These are phyloP conservation scores for Pogostemon cablin DNA, from an alignment of 257 asterid genomes.

Conservation along the genomic window DNA sequence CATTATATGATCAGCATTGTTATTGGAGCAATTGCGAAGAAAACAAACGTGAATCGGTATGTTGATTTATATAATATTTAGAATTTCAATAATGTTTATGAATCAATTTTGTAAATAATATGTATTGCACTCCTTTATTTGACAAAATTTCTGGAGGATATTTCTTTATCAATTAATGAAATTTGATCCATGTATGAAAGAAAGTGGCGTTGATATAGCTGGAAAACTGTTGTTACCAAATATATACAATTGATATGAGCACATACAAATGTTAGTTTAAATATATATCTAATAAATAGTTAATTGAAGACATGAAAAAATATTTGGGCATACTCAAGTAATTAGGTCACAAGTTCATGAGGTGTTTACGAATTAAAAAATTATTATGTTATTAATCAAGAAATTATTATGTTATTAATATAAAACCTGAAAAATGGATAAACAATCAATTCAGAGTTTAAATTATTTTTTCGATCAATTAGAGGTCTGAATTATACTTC, in stretches of 20 bases:
- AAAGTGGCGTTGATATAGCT: slow-evolving; percentile 22
- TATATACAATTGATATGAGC: slow-evolving; percentile 26
- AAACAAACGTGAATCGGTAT: slow-evolving; percentile 14
- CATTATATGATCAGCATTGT: neutral
- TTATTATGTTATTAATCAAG: too few species aligned
- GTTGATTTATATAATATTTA: neutral
- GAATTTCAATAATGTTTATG: slow-evolving; percentile 29
- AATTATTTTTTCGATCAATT: too few species aligned
- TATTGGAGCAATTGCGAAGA: slow-evolving; percentile 22
- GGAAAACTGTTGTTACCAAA: neutral
- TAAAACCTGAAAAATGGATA: too few species aligned
- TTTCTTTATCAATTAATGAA: neutral
- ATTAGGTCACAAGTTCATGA: too few species aligned
- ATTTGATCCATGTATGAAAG: slow-evolving; percentile 18
- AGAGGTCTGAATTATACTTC: too few species aligned
- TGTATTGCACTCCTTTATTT: neutral
- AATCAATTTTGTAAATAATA: neutral
- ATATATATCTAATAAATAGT: neutral
- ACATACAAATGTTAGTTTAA: slow-evolving; percentile 30
- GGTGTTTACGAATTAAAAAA: too few species aligned
- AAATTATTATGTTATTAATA: too few species aligned
- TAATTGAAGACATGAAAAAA: too few species aligned
- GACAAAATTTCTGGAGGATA: slow-evolving; percentile 4
- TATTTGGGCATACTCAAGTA: too few species aligned
- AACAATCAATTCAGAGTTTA: too few species aligned